Evolutionary conservation across 768 basidiomycete genomes (phyloP).

Genomic region (Gymnopilus junonius): DNA sequence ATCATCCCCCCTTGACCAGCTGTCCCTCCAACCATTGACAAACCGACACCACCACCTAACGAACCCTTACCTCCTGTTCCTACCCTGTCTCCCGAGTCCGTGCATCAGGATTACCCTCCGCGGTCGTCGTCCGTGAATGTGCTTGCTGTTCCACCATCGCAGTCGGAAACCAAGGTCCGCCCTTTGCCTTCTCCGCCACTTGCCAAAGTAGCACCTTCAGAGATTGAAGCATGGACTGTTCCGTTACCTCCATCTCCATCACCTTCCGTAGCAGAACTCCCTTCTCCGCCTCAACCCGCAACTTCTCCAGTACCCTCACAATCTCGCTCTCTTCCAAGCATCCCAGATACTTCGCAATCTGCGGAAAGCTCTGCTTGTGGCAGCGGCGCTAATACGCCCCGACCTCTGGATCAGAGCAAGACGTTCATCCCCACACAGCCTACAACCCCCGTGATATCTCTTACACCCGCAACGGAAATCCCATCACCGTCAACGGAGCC

Average conservation of each 20-base stretch:
- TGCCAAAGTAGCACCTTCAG: neutral
- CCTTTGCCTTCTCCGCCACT: neutral
- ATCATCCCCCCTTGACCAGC: neutral
- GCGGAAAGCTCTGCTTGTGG: neutral
- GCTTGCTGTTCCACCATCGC: neutral
- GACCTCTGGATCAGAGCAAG: conserved; percentile 6
- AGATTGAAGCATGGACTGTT: conserved; percentile 8
- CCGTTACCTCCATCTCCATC: conserved; percentile 9
- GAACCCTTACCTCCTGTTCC: neutral
- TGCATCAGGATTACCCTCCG: neutral
- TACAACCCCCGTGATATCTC: conserved; percentile 19
- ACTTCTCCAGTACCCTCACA: neutral
- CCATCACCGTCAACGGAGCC: neutral
- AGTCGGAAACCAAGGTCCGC: neutral
- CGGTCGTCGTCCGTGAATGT: neutral
- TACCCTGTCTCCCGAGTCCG: neutral
- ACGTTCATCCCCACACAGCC: conserved; percentile 8
- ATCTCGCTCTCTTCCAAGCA: conserved; percentile 2
- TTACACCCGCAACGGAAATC: conserved; percentile 14
- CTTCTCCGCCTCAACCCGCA: conserved; percentile 1
- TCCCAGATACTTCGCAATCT: conserved; percentile 9
- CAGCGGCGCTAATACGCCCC: conserved; percentile 3
- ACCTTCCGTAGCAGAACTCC: neutral
- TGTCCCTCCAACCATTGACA: neutral
- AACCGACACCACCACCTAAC: neutral